Base-by-base conservation (phyloP, 169 alveolate species). In the Plasmodium cynomolgi region DNA sequence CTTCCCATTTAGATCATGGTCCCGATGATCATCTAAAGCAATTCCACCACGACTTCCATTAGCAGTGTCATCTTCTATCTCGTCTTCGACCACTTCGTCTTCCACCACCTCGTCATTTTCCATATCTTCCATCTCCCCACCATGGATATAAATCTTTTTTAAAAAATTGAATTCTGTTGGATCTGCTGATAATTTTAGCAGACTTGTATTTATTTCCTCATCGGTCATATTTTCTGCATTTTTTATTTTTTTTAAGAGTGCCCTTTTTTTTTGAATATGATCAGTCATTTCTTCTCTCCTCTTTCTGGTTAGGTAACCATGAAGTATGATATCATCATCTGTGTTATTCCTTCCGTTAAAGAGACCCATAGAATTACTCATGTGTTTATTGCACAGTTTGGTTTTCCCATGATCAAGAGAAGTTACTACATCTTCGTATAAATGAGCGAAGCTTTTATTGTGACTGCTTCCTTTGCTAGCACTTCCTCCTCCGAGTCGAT, bases 291-390 rank as follows among this genome's bases (percentile, higher is more conserved):
- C 84, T 3, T 50, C 84, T 68, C 80, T 74, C 11, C 68, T 62
- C n/a, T 72, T 85, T 15, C 41, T 85, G 23, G 90, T 73, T n/a
- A 75, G 47, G 74, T 85, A 47, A 1, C 80, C 41, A 33, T 26
- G 84, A 23, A 85, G 2, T 0, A 54, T 81, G 2, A 37, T 81
- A 13, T 75, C 93, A 13, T 75, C 93, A 2, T 85, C 93, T 74
- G 58, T 77, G 29, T 50, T 41, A 39, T 74, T 85, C 26, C 84
- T 50, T 26, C 81, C 84, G 39, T 17, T 56, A 9, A 71, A 44
- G 13, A 71, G 15, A 2, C 54, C 92, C n/a, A 84, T 0, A 0
- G 92, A 68, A 6, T 68, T 29, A 2, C 6, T 8, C 77, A 68
- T 23, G 3, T 68, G 37, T 26, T 20, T 29, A 2, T 68, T 68